These are phyloP conservation scores for Ogataea glucozyma DNA, from an alignment of 805 yeast species.

Conservation along the genomic window DNA sequence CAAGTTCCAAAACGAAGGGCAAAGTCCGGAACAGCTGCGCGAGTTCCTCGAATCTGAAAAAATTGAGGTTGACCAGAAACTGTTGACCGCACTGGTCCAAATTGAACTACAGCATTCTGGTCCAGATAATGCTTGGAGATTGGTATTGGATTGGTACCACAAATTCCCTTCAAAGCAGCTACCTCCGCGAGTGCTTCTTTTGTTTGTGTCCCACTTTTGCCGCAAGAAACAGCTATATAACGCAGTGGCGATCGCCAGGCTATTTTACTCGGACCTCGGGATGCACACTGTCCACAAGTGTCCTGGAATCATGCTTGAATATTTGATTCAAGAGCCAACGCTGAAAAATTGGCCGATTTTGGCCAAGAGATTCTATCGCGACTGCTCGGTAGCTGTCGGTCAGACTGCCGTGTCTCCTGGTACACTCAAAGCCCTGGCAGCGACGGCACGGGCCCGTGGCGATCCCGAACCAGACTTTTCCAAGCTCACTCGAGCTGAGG, in stretches of 20 bases:
- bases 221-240: conserved; percentile 19
- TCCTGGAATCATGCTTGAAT: conserved; percentile 15
- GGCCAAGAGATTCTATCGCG: conserved; percentile 23
- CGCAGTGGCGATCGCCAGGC: conserved; percentile 26
- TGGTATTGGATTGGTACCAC: conserved; percentile 7
- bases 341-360: conserved; percentile 23
- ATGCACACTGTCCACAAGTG: conserved; percentile 18
- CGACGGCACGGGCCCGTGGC: conserved; percentile 13
- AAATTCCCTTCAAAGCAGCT: conserved; percentile 2
- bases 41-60: neutral
- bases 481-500: conserved; percentile 15
- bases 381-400: conserved; percentile 12
- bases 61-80: conserved; percentile 4
- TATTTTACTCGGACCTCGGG: conserved; percentile 11
- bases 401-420: conserved; percentile 7
- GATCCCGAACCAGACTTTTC: conserved; percentile 10
- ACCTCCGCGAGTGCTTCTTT: conserved; percentile 10
- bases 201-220: conserved; percentile 21
- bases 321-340: conserved; percentile 13
- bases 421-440: neutral
- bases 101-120: conserved; percentile 12
- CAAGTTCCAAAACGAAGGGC: conserved; percentile 2
- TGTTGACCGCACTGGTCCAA: conserved; percentile 15
- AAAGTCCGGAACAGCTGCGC: conserved; percentile 9
- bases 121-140: conserved; percentile 18